These are phyloP conservation scores for Xylaria scruposa DNA, from an alignment of 495 filamentous ascomycete species.

Conservation along the genomic window DNA sequence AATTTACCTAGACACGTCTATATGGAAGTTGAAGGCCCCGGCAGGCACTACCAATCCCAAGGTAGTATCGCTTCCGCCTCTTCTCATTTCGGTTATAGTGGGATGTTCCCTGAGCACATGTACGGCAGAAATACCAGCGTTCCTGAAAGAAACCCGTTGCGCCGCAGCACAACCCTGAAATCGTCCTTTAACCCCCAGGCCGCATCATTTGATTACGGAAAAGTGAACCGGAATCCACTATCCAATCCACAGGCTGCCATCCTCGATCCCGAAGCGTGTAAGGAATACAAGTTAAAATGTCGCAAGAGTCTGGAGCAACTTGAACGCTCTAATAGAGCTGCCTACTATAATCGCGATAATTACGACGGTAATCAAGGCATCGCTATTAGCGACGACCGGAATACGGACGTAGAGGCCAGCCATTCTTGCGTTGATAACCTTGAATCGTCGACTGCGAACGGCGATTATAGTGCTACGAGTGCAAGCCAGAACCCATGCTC, in stretches of 20 bases:
- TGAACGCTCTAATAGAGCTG: constrained; percentile 11
- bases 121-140: background rate
- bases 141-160: background rate
- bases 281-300: background rate
- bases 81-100: background rate
- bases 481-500: background rate
- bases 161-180: background rate
- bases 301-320: constrained; percentile 2
- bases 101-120: no score
- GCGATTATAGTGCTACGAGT: background rate
- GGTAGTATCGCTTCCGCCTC: background rate
- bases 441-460: background rate
- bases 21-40: background rate
- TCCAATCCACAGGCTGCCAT: background rate
- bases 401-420: background rate
- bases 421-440: background rate
- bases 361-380: background rate
- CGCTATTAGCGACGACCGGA: background rate
- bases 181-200: background rate
- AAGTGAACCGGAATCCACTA: background rate
- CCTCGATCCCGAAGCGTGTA: background rate
- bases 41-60: background rate
- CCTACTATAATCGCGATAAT: background rate
- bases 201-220: background rate
- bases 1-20: background rate